These are phyloP conservation scores for Sporisorium exsertum DNA, from an alignment of 1,284 basidiomycete species.

Conservation along the genomic window DNA sequence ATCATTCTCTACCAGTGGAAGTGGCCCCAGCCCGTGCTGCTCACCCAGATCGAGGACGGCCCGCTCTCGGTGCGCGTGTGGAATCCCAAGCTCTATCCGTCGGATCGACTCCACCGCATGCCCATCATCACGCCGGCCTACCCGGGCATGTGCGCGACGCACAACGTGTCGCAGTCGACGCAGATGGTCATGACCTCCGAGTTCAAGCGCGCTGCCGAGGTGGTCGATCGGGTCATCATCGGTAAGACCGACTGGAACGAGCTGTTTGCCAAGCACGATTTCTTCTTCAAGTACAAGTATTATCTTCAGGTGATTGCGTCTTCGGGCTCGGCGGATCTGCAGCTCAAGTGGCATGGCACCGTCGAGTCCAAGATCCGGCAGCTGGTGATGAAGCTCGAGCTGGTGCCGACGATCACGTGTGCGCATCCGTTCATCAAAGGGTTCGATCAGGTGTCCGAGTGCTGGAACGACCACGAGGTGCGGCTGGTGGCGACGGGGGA, in stretches of 20 bases:
- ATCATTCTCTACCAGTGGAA: slow-evolving; percentile 97
- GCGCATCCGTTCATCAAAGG: slow-evolving; percentile 97
- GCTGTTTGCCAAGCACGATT: slow-evolving; percentile 92
- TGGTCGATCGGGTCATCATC: slow-evolving; percentile 90
- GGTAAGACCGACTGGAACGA: slow-evolving; percentile 81
- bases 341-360: slow-evolving; percentile 96
- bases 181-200: slow-evolving; percentile 97
- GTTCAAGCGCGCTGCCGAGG: slow-evolving; percentile 91
- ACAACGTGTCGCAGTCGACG: slow-evolving; percentile 95
- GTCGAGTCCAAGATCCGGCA: slow-evolving; percentile 97
- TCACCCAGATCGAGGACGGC: slow-evolving; percentile 92
- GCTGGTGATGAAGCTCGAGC: slow-evolving; percentile 96
- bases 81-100: slow-evolving; percentile 97
- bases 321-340: slow-evolving; percentile 80
- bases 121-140: slow-evolving; percentile 99
- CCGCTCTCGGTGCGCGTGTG: slow-evolving; percentile 93
- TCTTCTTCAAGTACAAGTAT: slow-evolving; percentile 96
- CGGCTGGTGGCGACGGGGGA: slow-evolving; percentile 64
- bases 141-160: slow-evolving; percentile 99
- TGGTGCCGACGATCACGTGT: slow-evolving; percentile 87
- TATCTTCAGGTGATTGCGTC: slow-evolving; percentile 98
- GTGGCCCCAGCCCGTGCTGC: slow-evolving; percentile 96
- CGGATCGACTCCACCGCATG: slow-evolving; percentile 94
- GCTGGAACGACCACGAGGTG: slow-evolving; percentile 78
- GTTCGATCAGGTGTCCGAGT: slow-evolving; percentile 87